These are phyloP conservation scores for Porpolomopsis calyptriformis DNA, from an alignment of 768 basidiomycete genomes.

Conservation along the genomic window DNA sequence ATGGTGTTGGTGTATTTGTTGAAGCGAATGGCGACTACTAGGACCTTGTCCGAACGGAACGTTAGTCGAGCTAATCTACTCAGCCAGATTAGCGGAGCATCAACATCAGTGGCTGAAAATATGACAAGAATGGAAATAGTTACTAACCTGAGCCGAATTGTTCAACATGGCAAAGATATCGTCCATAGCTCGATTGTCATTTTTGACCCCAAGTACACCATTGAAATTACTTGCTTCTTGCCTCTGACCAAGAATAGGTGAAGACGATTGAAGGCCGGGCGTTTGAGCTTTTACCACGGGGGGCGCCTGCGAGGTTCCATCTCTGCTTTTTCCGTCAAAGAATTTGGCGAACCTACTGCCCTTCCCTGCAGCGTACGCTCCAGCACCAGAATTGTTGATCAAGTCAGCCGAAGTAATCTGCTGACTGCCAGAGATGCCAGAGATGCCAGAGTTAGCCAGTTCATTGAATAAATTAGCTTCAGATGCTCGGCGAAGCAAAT, in stretches of 20 bases:
- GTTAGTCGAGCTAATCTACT: slow-evolving; percentile 16
- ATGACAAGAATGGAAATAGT: not conserved
- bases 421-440: not conserved
- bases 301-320: slow-evolving; percentile 18
- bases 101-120: slow-evolving; percentile 1
- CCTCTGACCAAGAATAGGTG: slow-evolving; percentile 37
- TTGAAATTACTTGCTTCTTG: slow-evolving; percentile 34
- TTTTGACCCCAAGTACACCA: slow-evolving; percentile 24
- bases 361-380: slow-evolving; percentile 42
- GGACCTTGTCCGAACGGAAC: slow-evolving; percentile 26
- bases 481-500: slow-evolving; percentile 12
- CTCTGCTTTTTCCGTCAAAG: slow-evolving; percentile 64
- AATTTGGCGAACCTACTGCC: slow-evolving; percentile 84
- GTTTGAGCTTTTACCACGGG: slow-evolving; percentile 28
- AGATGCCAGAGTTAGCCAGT: not conserved
- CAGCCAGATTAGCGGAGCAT: slow-evolving; percentile 14
- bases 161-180: slow-evolving; percentile 76
- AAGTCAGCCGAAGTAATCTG: not conserved
- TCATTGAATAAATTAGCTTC: slow-evolving; percentile 10
- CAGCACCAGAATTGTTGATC: slow-evolving; percentile 14
- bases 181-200: slow-evolving; percentile 58
- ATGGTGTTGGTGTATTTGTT: slow-evolving; percentile 27
- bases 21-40: slow-evolving; percentile 10
- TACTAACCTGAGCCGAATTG: slow-evolving; percentile 60
- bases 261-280: slow-evolving; percentile 32